Evolutionary conservation across 352 stramenopile genomes (phyloP), one percentile per base, ranked within the genome.

Genomic region (Globisporangium emineosum): DNA sequence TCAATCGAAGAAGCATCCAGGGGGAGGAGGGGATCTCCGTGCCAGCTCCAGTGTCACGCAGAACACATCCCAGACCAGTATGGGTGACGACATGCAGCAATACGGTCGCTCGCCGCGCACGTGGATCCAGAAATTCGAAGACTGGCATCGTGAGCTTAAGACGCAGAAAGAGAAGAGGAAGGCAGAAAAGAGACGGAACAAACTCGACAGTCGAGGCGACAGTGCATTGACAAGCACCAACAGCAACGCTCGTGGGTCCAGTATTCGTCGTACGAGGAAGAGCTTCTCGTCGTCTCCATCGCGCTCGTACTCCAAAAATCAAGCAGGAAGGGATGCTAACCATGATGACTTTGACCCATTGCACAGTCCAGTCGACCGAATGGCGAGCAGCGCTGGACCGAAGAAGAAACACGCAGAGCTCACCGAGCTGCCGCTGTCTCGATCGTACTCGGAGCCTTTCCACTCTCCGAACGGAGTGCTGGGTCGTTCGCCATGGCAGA

Each of bases 91-190:
- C 37, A 56, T 45, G 40, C 72, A 79, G 19, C 30, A 74, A n/a
- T 71, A 74, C 54, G 82, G 78, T 27, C 76, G 75, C 0, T 90
- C 85, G 2, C 83, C 85, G 1, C 79, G 85, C 52, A 79, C 77
- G 9, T 94, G 83, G 83, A 82, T 94, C 57, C 83, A 94, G 59
- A 80, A 84, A 6, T 78, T 94, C 23, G 85, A 92, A 43, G 81
- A 85, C 52, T 94, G 85, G 85, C 83, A 91, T 62, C 90, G 91
- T 55, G 82, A 90, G 52, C 72, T 87, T 37, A 91, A 90, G 67
- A 76, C 67, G 1, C 81, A 91, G 62, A 94, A 92, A 32, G 83
- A 92, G 50, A 88, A 79, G 65, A 91, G 84, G 57, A 89, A 89
- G 56, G 81, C 78, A 1, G 82, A 91, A 60, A 92, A 91, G 64